Evolutionary conservation across 1,139 yeast species (phyloP), one percentile per base, ranked within the genome.

Genomic region (Hansenula lynferdii): DNA sequence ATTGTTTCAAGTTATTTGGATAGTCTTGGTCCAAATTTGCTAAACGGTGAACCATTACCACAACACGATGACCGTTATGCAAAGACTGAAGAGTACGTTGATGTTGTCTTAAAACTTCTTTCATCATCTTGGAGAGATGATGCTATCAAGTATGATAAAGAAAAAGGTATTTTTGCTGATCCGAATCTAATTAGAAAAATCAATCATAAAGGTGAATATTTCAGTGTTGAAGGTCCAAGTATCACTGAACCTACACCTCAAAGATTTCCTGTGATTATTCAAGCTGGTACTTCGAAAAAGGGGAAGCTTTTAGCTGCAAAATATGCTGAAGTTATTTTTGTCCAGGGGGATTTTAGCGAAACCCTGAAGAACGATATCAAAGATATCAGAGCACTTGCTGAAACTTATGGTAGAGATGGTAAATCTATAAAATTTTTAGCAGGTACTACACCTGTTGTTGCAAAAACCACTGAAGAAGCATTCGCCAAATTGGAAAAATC

Each of bases 101-200:
- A 66, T 35, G 66, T 67, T 7, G 60, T 67, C 6, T 62, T 62
- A 40, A 61, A 65, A 36, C 48, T 67, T 24, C 54, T 67, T 26
- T 47, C 67, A 27, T 61, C 69, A 5, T 59, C 67, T 2, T 67
- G 71, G 72, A 60, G 65, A 40, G 72, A 67, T 42, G 71, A 65
- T 42, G 70, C 70, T 5, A 57, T 67, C 22, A 59, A 57, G 27
- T 39, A 54, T 28, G 63, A 63, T 39, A 49, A 45, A 16, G 51
- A 60, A 36, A 51, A 47, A 19, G 65, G 67, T 5, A 45, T 65
- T 2, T 66, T 56, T 42, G 52, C 67, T 11, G 67, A 65, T 28
- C 66, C 68, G 0, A 57, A 58, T 11, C 57, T 58, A 36, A 50
- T 66, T 22, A 60, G 70, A 48, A 55, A 61, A 34, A 65, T 65